Evolutionary conservation across 257 asterid species (phyloP).

Genomic region (Solanum acaule): DNA sequence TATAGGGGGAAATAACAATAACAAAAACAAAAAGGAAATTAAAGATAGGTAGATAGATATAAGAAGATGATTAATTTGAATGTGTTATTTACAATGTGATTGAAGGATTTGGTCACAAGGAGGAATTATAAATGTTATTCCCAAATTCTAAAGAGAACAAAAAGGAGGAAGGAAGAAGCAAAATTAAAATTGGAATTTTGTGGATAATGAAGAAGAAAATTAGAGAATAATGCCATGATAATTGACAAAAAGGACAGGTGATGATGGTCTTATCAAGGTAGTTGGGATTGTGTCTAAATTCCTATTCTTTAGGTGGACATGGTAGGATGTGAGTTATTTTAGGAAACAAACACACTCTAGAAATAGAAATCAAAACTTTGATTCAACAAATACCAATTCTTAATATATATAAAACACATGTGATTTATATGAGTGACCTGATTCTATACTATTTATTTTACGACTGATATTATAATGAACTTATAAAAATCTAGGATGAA

Average conservation of each 20-base stretch:
- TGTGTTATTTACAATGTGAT: neutral
- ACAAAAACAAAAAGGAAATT: too few species aligned
- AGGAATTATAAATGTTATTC: neutral
- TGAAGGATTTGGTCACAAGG: neutral
- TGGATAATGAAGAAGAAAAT: neutral
- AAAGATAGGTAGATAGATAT: neutral
- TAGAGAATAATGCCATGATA: neutral
- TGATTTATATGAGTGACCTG: neutral
- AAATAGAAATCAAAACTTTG: neutral
- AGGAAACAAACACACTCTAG: neutral
- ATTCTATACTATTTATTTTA: neutral
- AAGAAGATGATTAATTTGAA: neutral
- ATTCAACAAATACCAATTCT: neutral
- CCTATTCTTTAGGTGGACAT: neutral
- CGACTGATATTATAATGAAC: neutral
- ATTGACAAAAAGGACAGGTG: neutral
- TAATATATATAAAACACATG: neutral
- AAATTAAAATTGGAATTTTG: neutral
- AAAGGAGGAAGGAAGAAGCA: neutral
- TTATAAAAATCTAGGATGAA: neutral
- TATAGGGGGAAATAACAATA: neutral
- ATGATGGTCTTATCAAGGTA: neutral
- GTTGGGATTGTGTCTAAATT: neutral
- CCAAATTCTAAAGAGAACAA: neutral
- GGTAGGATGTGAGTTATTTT: neutral